A percentile compares a stretch with the other conserved stretches of the same genome.
phyloP scores from a whole-genome alignment of 1,284 basidiomycete genomes.

The Ceratobasidium sp. region DNA sequence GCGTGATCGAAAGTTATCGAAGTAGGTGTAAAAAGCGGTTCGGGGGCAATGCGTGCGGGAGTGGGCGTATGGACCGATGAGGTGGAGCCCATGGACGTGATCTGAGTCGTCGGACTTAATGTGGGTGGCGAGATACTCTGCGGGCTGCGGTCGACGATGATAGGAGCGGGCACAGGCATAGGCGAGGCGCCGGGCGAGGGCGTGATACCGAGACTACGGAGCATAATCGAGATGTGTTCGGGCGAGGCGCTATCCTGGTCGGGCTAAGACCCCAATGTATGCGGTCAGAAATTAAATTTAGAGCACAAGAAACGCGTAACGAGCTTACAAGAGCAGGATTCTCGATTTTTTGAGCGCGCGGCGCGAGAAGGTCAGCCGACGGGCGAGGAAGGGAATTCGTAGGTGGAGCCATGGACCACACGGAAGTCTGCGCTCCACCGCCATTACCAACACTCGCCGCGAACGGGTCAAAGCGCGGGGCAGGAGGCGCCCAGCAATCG shows the following conservation, averaged over 20 bases:
- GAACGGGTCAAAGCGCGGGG: conserved; percentile 23
- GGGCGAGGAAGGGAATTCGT: neutral
- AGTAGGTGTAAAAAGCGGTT: conserved; percentile 14
- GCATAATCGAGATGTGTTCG: conserved; percentile 42
- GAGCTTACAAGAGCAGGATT: neutral
- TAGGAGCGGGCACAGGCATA: neutral
- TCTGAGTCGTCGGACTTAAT: conserved; percentile 41
- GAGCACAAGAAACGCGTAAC: neutral
- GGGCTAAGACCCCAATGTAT: conserved; percentile 20
- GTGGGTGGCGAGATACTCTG: conserved; percentile 24
- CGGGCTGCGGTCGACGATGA: conserved; percentile 1
- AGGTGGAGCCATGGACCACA: conserved; percentile 10
- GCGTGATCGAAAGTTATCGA: neutral
- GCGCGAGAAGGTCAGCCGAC: conserved; percentile 9
- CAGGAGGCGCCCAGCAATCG: conserved; percentile 13
- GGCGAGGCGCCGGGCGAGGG: conserved; percentile 25
- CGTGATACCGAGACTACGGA: conserved; percentile 39
- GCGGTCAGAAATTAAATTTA: neutral
- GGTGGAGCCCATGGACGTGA: conserved; percentile 34
- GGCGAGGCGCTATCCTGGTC: conserved; percentile 24
- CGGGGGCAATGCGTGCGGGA: conserved; percentile 7
- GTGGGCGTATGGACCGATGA: conserved; percentile 37
- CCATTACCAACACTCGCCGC: neutral
- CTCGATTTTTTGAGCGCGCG: neutral
- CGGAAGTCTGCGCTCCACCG: conserved; percentile 3